Conservation (phyloP, 108 stramenopile species). For the Nitzschia inconspicua region DNA sequence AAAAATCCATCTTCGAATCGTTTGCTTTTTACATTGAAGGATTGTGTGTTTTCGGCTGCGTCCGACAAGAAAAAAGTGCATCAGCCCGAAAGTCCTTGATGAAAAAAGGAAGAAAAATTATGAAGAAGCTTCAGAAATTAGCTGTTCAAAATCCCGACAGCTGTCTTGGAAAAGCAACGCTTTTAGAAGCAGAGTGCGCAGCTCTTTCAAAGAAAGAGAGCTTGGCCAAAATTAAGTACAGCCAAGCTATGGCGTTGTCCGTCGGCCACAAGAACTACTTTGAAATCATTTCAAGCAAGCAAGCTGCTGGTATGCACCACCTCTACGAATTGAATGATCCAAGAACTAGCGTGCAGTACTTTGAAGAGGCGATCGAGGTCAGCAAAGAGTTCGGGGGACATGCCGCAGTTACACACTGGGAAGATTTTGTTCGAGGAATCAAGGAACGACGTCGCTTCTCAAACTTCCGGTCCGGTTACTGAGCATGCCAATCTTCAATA, state of each 20-base stretch:
- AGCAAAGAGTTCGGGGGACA: not conserved
- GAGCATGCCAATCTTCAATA: too few relatives aligned
- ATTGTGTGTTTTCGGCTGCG: not conserved
- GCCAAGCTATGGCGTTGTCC: slow-evolving; percentile 11
- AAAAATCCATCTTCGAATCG: not conserved
- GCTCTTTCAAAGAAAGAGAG: not conserved
- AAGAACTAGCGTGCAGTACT: not conserved
- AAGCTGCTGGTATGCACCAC: slow-evolving; percentile 3
- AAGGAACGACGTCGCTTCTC: too few relatives aligned
- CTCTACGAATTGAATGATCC: not conserved
- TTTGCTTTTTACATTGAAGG: slow-evolving; percentile 2
- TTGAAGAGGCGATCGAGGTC: slow-evolving; percentile 2
- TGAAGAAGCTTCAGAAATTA: not conserved
- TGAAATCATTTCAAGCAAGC: slow-evolving; percentile 4
- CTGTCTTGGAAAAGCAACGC: slow-evolving; percentile 1
- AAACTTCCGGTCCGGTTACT: too few relatives aligned
- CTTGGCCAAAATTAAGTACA: slow-evolving; percentile 11
- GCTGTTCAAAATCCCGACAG: not conserved
- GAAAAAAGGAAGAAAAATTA: not conserved
- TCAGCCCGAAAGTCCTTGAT: not conserved
- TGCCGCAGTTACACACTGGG: slow-evolving; percentile 1
- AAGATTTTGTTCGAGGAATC: too few relatives aligned
- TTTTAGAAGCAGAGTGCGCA: slow-evolving; percentile 9
- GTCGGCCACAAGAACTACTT: not conserved
- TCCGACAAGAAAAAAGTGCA: not conserved